Conservation (phyloP, 805 yeast species). For the Metschnikowia kunwiensis region DNA sequence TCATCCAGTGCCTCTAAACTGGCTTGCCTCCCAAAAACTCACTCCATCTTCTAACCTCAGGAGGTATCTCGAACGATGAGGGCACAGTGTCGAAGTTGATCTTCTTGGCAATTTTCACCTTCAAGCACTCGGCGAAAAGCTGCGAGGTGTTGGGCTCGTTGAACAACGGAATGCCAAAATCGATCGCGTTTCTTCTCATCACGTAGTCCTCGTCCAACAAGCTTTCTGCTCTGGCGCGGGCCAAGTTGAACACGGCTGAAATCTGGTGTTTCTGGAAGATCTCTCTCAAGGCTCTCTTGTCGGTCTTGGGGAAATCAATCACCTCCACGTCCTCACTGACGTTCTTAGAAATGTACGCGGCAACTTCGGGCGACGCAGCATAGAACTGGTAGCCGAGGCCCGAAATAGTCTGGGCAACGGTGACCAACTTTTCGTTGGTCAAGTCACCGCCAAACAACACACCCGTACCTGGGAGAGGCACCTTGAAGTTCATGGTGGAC, state of each 20-base stretch:
- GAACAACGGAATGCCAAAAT: conserved; percentile 92
- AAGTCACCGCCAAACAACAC: conserved; percentile 93
- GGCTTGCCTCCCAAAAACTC: conserved; percentile 95
- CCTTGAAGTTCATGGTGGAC: conserved; percentile 93
- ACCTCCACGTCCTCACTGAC: conserved; percentile 51
- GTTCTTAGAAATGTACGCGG: conserved; percentile 58
- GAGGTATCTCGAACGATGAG: conserved; percentile 60
- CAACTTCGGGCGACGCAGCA: conserved; percentile 71
- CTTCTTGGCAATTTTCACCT: conserved; percentile 58
- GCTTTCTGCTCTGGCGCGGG: conserved; percentile 82
- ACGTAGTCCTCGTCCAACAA: conserved; percentile 87
- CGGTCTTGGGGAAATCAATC: conserved; percentile 89
- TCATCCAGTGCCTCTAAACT: conserved; percentile 42
- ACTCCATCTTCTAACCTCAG: conserved; percentile 93
- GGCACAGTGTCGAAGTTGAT: conserved; percentile 43
- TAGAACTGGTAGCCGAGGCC: conserved; percentile 79
- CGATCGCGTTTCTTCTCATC: conserved; percentile 99
- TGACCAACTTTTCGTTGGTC: conserved; percentile 62
- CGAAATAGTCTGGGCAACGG: conserved; percentile 66
- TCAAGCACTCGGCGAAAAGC: conserved; percentile 80
- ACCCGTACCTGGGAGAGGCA: conserved; percentile 89
- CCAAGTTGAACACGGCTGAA: conserved; percentile 87
- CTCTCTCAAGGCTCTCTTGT: conserved; percentile 90
- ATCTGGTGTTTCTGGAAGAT: conserved; percentile 85
- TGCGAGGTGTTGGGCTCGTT: conserved; percentile 94